Percentiles rank a stretch among this genome's conserved stretches.
Conservation (phyloP, 31 red algal species). For the Bonnemaisonia californica region DNA sequence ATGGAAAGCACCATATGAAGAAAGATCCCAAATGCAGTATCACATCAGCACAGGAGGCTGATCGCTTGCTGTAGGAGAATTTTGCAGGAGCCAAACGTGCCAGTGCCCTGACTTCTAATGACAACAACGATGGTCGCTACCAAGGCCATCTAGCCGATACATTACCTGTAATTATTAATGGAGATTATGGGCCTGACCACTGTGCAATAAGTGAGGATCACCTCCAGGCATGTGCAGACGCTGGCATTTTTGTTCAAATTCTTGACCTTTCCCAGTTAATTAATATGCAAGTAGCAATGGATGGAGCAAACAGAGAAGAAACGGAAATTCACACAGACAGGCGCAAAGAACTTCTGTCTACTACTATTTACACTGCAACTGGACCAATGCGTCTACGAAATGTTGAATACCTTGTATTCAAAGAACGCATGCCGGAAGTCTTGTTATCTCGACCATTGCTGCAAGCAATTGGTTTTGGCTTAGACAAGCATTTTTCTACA, state of each 20-base stretch:
- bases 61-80: background rate
- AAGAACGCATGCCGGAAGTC: background rate
- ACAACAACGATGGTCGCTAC: background rate
- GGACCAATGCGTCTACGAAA: background rate
- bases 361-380: conserved; percentile 16
- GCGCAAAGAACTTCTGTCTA: background rate
- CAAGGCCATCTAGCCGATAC: background rate
- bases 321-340: background rate
- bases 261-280: background rate
- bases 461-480: background rate
- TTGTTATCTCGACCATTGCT: background rate
- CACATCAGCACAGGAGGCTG: background rate
- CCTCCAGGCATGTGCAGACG: background rate
- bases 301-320: background rate
- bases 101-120: too few relatives aligned
- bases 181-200: conserved; percentile 16
- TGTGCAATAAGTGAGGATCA: background rate
- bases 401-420: background rate
- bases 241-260: background rate
- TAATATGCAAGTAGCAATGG: background rate
- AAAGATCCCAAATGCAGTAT: background rate
- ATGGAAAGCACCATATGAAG: background rate
- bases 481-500: background rate
- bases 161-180: background rate
- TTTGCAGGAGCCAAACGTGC: background rate